Percentiles rank a stretch among this genome's conserved stretches.
phyloP scores from a whole-genome alignment of 129 eudicot species.

The Escallonia rubra region DNA sequence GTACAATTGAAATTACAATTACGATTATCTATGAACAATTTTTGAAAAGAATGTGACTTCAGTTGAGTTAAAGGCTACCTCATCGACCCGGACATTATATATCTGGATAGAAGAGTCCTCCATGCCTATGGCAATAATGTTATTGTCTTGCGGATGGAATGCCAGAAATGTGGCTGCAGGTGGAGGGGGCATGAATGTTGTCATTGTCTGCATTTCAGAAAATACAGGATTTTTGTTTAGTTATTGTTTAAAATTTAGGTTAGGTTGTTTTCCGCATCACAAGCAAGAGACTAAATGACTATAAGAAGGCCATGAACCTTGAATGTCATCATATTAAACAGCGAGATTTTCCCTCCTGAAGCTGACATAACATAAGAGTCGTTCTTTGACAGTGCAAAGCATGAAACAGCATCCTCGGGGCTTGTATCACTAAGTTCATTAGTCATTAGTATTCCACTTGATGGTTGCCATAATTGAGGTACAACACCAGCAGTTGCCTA shows the following conservation, averaged over 20 bases:
- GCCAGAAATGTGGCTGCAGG: constrained; percentile 87
- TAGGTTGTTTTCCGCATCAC: too few relatives aligned
- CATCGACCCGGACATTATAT: constrained; percentile 73
- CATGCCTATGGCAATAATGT: constrained; percentile 86
- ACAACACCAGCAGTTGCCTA: constrained; percentile 63
- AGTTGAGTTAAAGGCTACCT: constrained; percentile 36
- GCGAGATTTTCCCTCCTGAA: constrained; percentile 82
- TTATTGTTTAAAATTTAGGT: too few relatives aligned
- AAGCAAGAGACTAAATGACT: too few relatives aligned
- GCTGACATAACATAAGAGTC: constrained; percentile 86
- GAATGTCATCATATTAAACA: constrained; percentile 86
- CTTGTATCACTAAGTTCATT: constrained; percentile 65
- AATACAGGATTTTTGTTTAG: too few relatives aligned
- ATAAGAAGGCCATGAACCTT: constrained; percentile 36
- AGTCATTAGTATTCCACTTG: constrained; percentile 80
- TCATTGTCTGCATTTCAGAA: constrained; percentile 57
- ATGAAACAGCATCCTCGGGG: constrained; percentile 67
- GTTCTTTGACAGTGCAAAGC: constrained; percentile 81
- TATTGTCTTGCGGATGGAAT: constrained; percentile 83
- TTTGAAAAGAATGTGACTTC: not conserved
- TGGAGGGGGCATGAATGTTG: constrained; percentile 82
- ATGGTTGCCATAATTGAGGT: constrained; percentile 80
- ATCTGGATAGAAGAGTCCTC: constrained; percentile 81
- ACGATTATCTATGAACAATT: constrained; percentile 4
- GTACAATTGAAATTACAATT: constrained; percentile 11